A percentile compares a stretch with the other conserved stretches of the same genome.
These are phyloP conservation scores for Hygrocybe punicea DNA, from an alignment of 768 basidiomycete genomes.

Conservation along the genomic window DNA sequence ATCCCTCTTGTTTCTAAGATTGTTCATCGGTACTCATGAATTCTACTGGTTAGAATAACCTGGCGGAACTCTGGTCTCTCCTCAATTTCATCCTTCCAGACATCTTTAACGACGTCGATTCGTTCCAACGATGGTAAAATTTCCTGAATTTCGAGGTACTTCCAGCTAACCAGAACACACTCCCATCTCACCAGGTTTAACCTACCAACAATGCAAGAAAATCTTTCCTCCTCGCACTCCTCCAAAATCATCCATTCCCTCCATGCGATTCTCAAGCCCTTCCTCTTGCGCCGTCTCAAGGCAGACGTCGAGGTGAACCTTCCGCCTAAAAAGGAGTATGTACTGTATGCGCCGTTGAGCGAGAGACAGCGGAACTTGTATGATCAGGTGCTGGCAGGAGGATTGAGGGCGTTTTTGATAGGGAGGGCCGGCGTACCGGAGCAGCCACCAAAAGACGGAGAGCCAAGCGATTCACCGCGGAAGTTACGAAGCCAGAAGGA, in stretches of 20 bases:
- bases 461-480: constrained; percentile 4
- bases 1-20: neutral
- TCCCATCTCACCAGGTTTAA: constrained; percentile 52
- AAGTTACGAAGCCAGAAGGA: constrained; percentile 33
- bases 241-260: constrained; percentile 70
- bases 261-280: constrained; percentile 91
- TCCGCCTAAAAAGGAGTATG: constrained; percentile 92
- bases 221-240: constrained; percentile 56
- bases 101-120: constrained; percentile 83
- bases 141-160: neutral
- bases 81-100: constrained; percentile 95
- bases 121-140: constrained; percentile 83
- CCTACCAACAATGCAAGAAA: constrained; percentile 58
- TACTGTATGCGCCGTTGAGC: constrained; percentile 87
- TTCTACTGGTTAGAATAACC: constrained; percentile 77
- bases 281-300: constrained; percentile 88
- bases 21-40: neutral
- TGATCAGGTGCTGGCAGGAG: constrained; percentile 70
- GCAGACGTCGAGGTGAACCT: constrained; percentile 76
- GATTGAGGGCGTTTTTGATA: constrained; percentile 61
- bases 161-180: neutral
- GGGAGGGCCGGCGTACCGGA: constrained; percentile 32
- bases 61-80: constrained; percentile 90
- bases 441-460: neutral
- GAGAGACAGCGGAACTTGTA: constrained; percentile 81